phyloP scores from a whole-genome alignment of 495 filamentous ascomycete species.

The Cenococcum geophilum region DNA sequence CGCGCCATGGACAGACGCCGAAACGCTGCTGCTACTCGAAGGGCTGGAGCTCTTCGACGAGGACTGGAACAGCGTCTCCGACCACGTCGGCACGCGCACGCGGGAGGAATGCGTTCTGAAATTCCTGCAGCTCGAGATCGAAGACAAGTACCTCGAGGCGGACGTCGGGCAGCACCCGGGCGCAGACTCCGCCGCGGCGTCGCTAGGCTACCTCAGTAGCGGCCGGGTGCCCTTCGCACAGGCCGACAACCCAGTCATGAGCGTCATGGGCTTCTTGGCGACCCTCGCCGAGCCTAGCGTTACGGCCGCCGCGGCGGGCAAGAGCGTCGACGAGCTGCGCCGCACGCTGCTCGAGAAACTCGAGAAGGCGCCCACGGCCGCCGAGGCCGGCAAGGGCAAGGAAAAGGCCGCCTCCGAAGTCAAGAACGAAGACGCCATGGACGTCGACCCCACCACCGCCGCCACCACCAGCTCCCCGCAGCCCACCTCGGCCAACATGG shows the following conservation, averaged over 20 bases:
- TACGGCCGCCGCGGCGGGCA: constrained; percentile 80
- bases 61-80: constrained; percentile 87
- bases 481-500: constrained; percentile 30
- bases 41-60: constrained; percentile 88
- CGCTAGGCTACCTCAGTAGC: constrained; percentile 53
- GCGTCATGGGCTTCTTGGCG: constrained; percentile 86
- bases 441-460: constrained; percentile 45
- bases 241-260: constrained; percentile 90
- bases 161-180: constrained; percentile 45
- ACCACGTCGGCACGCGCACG: constrained; percentile 85
- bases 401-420: constrained; percentile 43
- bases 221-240: constrained; percentile 81
- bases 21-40: constrained; percentile 78
- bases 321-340: constrained; percentile 76
- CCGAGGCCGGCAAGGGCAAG: constrained; percentile 30
- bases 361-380: constrained; percentile 48
- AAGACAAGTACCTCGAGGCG: constrained; percentile 41
- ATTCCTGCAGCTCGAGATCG: constrained; percentile 64
- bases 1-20: constrained; percentile 82
- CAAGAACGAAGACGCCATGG: constrained; percentile 63
- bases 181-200: constrained; percentile 44
- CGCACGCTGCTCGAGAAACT: constrained; percentile 66
- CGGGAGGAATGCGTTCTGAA: constrained; percentile 93
- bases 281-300: constrained; percentile 80
- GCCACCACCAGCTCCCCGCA: constrained; percentile 11